Evolutionary conservation across 179 eudicot genomes (phyloP), one percentile per base, ranked within the genome.

Genomic region (Pouteria campechiana): DNA sequence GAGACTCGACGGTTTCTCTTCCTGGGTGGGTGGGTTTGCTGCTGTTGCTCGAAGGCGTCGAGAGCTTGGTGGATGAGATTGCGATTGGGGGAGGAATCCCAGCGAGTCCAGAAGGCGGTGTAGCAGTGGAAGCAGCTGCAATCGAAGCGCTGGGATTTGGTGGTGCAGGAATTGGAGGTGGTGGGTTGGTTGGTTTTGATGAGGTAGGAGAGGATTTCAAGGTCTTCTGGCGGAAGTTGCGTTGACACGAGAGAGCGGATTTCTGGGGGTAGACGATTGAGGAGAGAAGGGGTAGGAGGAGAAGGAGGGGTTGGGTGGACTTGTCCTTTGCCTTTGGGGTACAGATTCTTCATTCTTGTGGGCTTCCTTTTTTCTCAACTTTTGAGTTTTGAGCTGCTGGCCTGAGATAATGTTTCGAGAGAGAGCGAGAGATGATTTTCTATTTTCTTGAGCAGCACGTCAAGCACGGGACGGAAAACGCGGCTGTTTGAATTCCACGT

Each of bases 81-180:
- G 0, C 87, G 79, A 39, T 77, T 87, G 7, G 87, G 86, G n/a
- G 96, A 87, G 2, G 79, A 52, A 49, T 83, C 87, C 96, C 96
- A 87, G 25, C 76, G 67, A 12, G 63, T 75, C 96, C 94, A 87
- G 60, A 57, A 87, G 21, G 64, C 68, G 33, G 55, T 87, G 50
- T 87, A 87, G 38, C 96, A 87, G 17, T 65, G 41, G 56, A 87
- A 87, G 21, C 96, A 87, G 45, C 67, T 52, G 44, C 96, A 87
- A 31, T 22, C 39, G 37, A 62, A 83, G 25, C n/a, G n/a, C n/a
- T n/a, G n/a, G n/a, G n/a, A n/a, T n/a, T n/a, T n/a, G n/a, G n/a
- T n/a, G n/a, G n/a, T n/a, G n/a, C n/a, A n/a, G n/a, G n/a, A n/a
- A n/a, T n/a, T n/a, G 53, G 55, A 3, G 82, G 43, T 32, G 73